Base-by-base conservation (phyloP, 805 yeast genomes). In the Schizosaccharomyces japonicus region DNA sequence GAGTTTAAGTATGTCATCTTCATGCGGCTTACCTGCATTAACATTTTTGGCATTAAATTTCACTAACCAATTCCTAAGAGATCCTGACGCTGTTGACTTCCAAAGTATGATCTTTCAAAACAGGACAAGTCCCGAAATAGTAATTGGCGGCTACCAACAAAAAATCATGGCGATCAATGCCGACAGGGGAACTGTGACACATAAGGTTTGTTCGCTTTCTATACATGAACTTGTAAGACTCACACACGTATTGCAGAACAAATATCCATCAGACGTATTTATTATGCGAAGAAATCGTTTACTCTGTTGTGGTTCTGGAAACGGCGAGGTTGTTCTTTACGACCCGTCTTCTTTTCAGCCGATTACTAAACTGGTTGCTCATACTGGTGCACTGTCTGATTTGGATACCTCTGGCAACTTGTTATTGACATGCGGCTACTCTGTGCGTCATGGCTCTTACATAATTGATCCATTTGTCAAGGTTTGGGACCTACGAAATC, bases 391-490 rank as follows among this genome's bases (percentile, higher is more conserved):
- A 3, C 50, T 65, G 10, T 60, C 65, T 2, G 67, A 62, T 44
- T 49, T 66, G 29, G 66, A 63, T 44, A 54, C 63, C 39, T 57
- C 59, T 11, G 64, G 60, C 33, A 58, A 60, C 47, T 52, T 53
- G 15, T 65, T 81, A 39, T 75, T 82, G 15, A 78, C 94, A 0
- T 82, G 93, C 49, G 95, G 95, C 0, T 19, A 76, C 75, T 52
- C 45, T 46, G 10, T 39, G 23, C 71, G 83, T 45, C 72, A 74
- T 47, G 75, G 76, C 45, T 66, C 68, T 5, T 66, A 66, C 49
- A 61, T 69, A 17, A 67, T 74, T 6, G 96, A 90, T 57, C 87
- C 94, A 0, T 68, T 87, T 51, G 84, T 87, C 19, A 77, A 77
- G 53, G 75, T 83, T 19, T 83, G 74, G 59, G 96, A 90, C 59